These are phyloP conservation scores for Coemansia sp. DNA, from an alignment of 192 early-diverging fungal species.

Conservation along the genomic window DNA sequence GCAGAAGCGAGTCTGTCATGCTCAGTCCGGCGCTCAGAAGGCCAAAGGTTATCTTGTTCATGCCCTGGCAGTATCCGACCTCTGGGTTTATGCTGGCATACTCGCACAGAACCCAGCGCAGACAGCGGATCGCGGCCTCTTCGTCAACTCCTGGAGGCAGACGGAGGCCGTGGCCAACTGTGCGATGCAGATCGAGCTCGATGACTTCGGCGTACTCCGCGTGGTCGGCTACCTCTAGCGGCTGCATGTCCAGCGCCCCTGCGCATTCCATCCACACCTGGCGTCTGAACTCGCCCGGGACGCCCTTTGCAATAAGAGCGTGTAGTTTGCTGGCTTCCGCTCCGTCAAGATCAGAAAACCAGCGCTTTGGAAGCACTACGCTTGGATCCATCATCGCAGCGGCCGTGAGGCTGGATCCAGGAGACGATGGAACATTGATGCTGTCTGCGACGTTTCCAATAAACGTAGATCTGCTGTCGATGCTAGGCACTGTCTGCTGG, in stretches of 20 bases:
- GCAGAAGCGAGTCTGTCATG: slow-evolving; percentile 50
- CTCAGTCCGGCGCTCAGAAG: slow-evolving; percentile 53
- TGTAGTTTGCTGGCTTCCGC: slow-evolving; percentile 10
- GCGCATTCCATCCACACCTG: slow-evolving; percentile 52
- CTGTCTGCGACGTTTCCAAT: neutral
- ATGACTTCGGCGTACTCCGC: slow-evolving; percentile 31
- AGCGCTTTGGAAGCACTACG: slow-evolving; percentile 24
- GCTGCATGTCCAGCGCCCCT: slow-evolving; percentile 25
- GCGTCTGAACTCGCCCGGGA: slow-evolving; percentile 31
- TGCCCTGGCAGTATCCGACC: slow-evolving; percentile 62
- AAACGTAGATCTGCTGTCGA: slow-evolving; percentile 14
- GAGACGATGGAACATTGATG: slow-evolving; percentile 1
- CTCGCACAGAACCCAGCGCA: slow-evolving; percentile 42
- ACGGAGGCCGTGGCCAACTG: slow-evolving; percentile 3
- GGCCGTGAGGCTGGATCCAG: neutral
- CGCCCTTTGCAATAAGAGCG: slow-evolving; percentile 26
- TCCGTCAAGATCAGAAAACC: slow-evolving; percentile 19
- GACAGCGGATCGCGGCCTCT: neutral
- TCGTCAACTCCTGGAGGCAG: slow-evolving; percentile 5
- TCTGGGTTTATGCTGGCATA: slow-evolving; percentile 39
- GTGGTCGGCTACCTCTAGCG: neutral
- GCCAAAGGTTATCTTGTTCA: slow-evolving; percentile 59
- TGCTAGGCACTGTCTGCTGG: slow-evolving; percentile 17
- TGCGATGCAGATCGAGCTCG: slow-evolving; percentile 48
- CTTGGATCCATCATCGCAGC: neutral